phyloP scores from a whole-genome alignment of 192 early-diverging fungal genomes.

The Phlyctochytrium arcticum region DNA sequence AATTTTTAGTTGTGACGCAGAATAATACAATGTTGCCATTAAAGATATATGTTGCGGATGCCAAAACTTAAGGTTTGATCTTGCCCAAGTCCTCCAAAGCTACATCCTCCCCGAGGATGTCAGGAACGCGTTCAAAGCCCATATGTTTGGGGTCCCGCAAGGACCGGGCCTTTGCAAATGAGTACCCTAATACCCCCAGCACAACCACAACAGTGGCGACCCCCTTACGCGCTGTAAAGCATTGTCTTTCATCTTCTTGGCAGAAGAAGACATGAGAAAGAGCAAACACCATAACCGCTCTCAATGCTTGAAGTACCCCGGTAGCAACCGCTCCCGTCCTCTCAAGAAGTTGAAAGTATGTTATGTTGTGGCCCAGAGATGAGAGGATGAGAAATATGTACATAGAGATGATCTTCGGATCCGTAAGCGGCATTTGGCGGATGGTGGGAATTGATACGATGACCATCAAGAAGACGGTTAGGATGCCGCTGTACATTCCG shows the following conservation, averaged over 20 bases:
- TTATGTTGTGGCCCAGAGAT: slow-evolving; percentile 37
- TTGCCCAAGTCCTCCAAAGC: background rate
- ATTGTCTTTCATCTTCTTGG: slow-evolving; percentile 33
- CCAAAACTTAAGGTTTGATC: background rate
- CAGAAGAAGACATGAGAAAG: slow-evolving; percentile 40
- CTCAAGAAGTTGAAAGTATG: slow-evolving; percentile 44
- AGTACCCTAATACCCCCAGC: slow-evolving; percentile 38
- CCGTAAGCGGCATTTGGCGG: slow-evolving; percentile 29
- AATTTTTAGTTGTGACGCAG: too few species aligned
- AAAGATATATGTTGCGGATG: too few species aligned
- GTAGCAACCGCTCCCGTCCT: slow-evolving; percentile 48
- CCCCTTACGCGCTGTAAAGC: slow-evolving; percentile 38
- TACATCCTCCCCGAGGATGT: background rate
- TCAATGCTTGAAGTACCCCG: slow-evolving; percentile 42
- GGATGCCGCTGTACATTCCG: slow-evolving; percentile 32
- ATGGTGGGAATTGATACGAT: slow-evolving; percentile 31
- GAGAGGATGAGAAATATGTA: slow-evolving; percentile 31
- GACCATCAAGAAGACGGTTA: slow-evolving; percentile 28
- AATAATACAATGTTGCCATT: too few species aligned
- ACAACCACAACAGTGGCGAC: slow-evolving; percentile 39
- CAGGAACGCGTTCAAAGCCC: background rate
- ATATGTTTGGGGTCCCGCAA: background rate
- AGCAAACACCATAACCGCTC: slow-evolving; percentile 43
- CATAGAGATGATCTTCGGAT: slow-evolving; percentile 23
- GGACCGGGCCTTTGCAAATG: slow-evolving; percentile 30